Base-by-base conservation (phyloP, 192 early-diverging fungal genomes). In the Coemansia sp. region DNA sequence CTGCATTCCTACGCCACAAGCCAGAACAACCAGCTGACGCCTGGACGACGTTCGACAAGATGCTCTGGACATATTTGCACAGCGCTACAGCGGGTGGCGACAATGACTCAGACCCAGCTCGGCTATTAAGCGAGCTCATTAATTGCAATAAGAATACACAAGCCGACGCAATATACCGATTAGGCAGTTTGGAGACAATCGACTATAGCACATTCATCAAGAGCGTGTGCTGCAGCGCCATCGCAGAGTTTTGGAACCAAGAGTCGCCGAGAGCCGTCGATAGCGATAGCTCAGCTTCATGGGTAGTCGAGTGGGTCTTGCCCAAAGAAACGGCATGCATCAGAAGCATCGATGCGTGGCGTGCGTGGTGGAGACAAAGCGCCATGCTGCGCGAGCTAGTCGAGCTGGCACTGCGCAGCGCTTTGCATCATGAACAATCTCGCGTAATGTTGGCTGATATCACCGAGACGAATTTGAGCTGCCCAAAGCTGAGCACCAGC, bases 291-390 rank as follows among this genome's bases (percentile, higher is more conserved):
- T 10, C 25, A 6, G 63, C 51, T 12, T 1, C n/a, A 10, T 76
- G 68, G 74, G 25, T 67, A 27, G 64, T 62, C 11, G 41, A 63
- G 5, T 70, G 74, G 74, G 44, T 67, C 2, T 11, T 39, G 34
- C 36, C 37, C 15, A 58, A 58, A 32, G 55, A 61, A 19, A 34
- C 59, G 1, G 5, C 36, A 21, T 32, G 11, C 6, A 17, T 2
- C 34, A n/a, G 4, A 12, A 34, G 64, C 10, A 55, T 44, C 2
- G 37, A 41, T 25, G 69, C 44, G 15, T 82, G 74, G 68, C 72
- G 63, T 17, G 25, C n/a, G 1, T 82, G 80, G 80, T 73, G 73
- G 70, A 53, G 39, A 8, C 34, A 44, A 17, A 74, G 57, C 58
- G 11, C 41, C 11, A 29, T 59, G n/a, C 51, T 82, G 12, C 75